Base-by-base conservation (phyloP, 441 rosid species). In the Brassica hybrid region DNA sequence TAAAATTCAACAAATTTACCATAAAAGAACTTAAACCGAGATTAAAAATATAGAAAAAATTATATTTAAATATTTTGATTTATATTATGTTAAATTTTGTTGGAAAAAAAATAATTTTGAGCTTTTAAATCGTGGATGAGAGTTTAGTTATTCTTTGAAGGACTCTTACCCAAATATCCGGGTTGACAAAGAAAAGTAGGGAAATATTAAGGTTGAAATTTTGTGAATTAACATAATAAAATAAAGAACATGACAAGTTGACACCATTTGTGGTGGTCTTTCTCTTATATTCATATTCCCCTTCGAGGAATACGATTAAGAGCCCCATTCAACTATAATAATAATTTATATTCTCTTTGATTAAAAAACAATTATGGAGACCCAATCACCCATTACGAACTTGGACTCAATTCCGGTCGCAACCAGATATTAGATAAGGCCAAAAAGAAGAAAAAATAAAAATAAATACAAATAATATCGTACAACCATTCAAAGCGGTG, bases 401-500 rank as follows among this genome's bases (percentile, higher is more conserved):
- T 30, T 30, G 34, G 34, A 30, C 34, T 30, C 34, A 30, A 30
- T 30, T 1, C 34, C 34, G 34, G 34, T 30, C 34, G 34, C 34
- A 30, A 30, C 34, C 34, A 30, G 34, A 30, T 30, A 27, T 30
- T 30, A 30, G 34, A 30, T 30, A 30, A 30, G 34, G 34, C 34
- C 34, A 30, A 30, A 43, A 43, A 43, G 50, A 43, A 43, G 3
- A 3, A 13, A 7, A 19, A 13, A 57, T 1, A 23, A 13, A 23
- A 56, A 3, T 25, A 2, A 21, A 8, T 2, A 17, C 4, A 21
- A 11, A 27, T 16, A 0, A 19, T n/a, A 70, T 64, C 6, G 43
- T 48, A 36, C 30, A 77, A 71, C 76, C 75, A 65, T 71, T 77
- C 72, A 65, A 77, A 77, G 73, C 81, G 81, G 77, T 67, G 69